phyloP scores from a whole-genome alignment of 768 basidiomycete species.

The Filobasidium wieringae region DNA sequence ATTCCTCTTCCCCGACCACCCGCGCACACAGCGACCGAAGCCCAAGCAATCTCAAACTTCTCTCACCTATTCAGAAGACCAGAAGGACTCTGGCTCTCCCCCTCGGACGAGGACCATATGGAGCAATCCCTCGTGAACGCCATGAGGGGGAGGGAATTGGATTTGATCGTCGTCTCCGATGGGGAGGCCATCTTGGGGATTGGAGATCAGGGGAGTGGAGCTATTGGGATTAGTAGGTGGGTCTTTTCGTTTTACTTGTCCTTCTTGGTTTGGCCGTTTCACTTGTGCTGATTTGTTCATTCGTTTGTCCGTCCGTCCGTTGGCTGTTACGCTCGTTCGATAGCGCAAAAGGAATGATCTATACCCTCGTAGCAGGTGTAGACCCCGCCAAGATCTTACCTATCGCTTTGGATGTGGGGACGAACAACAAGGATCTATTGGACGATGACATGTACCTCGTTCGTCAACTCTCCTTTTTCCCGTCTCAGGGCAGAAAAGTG shows the following conservation, averaged over 20 bases:
- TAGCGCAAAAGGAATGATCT: slow-evolving; percentile 18
- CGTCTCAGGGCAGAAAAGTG: background rate
- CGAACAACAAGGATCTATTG: slow-evolving; percentile 55
- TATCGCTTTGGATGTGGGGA: slow-evolving; percentile 54
- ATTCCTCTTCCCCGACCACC: background rate
- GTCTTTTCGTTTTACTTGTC: too few species aligned
- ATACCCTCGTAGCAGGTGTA: slow-evolving; percentile 22
- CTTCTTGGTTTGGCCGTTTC: too few species aligned
- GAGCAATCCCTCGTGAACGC: slow-evolving; percentile 52
- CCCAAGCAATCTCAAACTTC: slow-evolving; percentile 69
- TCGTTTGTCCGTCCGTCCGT: too few species aligned
- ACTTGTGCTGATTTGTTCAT: too few species aligned
- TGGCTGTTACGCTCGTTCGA: too few species aligned
- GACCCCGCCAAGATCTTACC: slow-evolving; percentile 17
- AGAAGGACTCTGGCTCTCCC: slow-evolving; percentile 62
- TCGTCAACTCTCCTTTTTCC: too few species aligned
- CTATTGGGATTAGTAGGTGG: slow-evolving; percentile 25
- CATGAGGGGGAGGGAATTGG: slow-evolving; percentile 28
- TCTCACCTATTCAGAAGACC: slow-evolving; percentile 68
- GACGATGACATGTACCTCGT: slow-evolving; percentile 45
- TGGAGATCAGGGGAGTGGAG: slow-evolving; percentile 41
- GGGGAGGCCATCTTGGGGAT: slow-evolving; percentile 30
- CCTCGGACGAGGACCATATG: slow-evolving; percentile 46
- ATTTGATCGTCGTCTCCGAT: slow-evolving; percentile 37
- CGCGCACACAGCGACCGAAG: slow-evolving; percentile 44